Percentiles rank a stretch among this genome's conserved stretches.
Evolutionary conservation across 306 rosid genomes (phyloP).

Genomic region (Delonix regia): DNA sequence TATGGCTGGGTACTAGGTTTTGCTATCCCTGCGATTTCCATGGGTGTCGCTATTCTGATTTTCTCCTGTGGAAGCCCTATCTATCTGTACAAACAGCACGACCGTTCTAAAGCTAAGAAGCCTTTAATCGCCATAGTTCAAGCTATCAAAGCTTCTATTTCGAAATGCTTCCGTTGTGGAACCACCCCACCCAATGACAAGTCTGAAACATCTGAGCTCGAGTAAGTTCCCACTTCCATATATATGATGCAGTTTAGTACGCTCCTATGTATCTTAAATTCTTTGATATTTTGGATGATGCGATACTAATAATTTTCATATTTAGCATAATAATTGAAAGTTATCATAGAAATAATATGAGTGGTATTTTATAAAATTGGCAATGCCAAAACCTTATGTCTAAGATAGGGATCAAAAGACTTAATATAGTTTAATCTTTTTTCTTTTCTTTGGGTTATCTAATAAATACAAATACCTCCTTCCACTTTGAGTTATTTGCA

Average conservation of each 20-base stretch:
- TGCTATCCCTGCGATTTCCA: constrained; percentile 78
- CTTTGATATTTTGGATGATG: too few relatives aligned
- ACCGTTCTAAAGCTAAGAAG: constrained; percentile 30
- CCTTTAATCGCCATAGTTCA: constrained; percentile 43
- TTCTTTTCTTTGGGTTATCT: too few relatives aligned
- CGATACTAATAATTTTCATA: background rate
- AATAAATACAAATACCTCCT: too few relatives aligned
- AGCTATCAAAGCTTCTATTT: constrained; percentile 55
- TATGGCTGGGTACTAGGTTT: constrained; percentile 92
- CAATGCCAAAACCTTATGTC: too few relatives aligned
- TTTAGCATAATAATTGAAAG: too few relatives aligned
- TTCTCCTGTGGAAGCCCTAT: constrained; percentile 73
- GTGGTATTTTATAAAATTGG: too few relatives aligned
- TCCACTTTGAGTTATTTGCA: too few relatives aligned
- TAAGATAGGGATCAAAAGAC: too few relatives aligned
- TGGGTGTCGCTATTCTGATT: constrained; percentile 57
- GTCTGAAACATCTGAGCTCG: constrained; percentile 63
- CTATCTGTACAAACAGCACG: constrained; percentile 56
- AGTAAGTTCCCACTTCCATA: constrained; percentile 58
- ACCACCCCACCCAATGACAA: constrained; percentile 50
- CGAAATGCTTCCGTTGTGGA: constrained; percentile 54
- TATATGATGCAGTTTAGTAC: too few relatives aligned
- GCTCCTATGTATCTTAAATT: too few relatives aligned
- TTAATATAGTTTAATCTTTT: too few relatives aligned
- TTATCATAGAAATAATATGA: too few relatives aligned